Percentiles rank a stretch among this genome's conserved stretches.
These are phyloP conservation scores for Alternaria novae-zelandiae DNA, from an alignment of 2,329 filamentous ascomycete species.

Conservation along the genomic window DNA sequence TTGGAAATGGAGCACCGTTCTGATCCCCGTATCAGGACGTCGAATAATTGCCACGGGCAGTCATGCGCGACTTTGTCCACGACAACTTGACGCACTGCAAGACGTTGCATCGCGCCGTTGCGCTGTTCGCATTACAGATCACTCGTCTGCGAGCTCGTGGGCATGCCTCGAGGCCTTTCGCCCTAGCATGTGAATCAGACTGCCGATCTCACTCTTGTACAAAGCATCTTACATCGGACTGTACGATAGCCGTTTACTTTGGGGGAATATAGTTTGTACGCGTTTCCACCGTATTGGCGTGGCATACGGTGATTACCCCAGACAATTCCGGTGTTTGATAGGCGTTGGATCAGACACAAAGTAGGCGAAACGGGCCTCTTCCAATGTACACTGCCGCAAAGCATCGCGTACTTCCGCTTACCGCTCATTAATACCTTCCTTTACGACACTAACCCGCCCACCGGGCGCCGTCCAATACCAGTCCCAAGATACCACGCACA, in stretches of 20 bases:
- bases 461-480: conserved; percentile 10
- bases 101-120: not conserved
- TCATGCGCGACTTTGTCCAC: not conserved
- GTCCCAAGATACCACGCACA: not conserved
- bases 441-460: conserved; percentile 1
- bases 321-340: too few species aligned
- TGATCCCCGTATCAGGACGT: not conserved
- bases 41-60: not conserved
- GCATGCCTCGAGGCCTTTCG: not conserved
- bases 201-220: not conserved
- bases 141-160: not conserved
- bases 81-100: not conserved
- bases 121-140: not conserved
- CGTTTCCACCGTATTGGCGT: not conserved
- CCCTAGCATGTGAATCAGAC: not conserved
- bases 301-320: too few species aligned
- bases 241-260: not conserved
- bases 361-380: not conserved
- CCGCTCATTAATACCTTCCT: conserved; percentile 6
- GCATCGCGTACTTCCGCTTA: conserved; percentile 6
- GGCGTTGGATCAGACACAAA: not conserved
- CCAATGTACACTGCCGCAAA: not conserved
- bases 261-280: not conserved
- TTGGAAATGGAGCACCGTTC: conserved; percentile 14
- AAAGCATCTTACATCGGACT: not conserved